phyloP scores from a whole-genome alignment of 768 basidiomycete species.

The Epithele typhae region DNA sequence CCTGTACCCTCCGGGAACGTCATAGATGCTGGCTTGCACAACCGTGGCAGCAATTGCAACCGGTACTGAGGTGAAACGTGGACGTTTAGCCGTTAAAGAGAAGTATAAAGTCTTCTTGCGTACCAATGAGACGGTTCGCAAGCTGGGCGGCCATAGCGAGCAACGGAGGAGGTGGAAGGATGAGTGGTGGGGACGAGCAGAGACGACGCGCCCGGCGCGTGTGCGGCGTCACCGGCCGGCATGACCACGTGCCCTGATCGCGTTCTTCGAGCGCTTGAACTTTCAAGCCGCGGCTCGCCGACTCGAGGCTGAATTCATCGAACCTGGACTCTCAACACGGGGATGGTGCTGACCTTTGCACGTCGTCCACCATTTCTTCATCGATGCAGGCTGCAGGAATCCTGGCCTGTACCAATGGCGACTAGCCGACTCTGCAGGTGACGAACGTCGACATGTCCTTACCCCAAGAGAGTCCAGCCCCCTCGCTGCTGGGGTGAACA shows the following conservation, averaged over 20 bases:
- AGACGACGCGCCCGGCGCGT: not conserved
- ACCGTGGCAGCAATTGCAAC: conserved; percentile 43
- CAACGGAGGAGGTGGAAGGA: conserved; percentile 1
- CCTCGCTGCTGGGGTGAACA: too few relatives aligned
- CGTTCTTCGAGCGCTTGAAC: too few relatives aligned
- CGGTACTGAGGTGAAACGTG: conserved; percentile 65
- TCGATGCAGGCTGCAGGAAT: too few relatives aligned
- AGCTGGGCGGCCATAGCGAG: conserved; percentile 37
- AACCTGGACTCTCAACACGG: too few relatives aligned
- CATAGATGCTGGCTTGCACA: conserved; percentile 50
- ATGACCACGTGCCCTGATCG: conserved; percentile 10
- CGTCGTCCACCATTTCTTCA: too few relatives aligned
- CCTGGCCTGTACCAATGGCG: too few relatives aligned
- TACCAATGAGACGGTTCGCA: conserved; percentile 47
- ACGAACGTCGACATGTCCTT: too few relatives aligned
- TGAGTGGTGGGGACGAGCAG: not conserved
- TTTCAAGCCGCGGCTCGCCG: too few relatives aligned
- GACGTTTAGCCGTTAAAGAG: not conserved
- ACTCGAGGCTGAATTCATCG: too few relatives aligned
- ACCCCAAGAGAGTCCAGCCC: not conserved
- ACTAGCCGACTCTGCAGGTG: too few relatives aligned
- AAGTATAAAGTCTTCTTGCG: conserved; percentile 9
- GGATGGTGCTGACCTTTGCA: too few relatives aligned
- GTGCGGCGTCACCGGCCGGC: conserved; percentile 14
- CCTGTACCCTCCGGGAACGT: conserved; percentile 76